Evolutionary conservation across 2,329 filamentous ascomycete species (phyloP).

Genomic region (Xylaria sp.): DNA sequence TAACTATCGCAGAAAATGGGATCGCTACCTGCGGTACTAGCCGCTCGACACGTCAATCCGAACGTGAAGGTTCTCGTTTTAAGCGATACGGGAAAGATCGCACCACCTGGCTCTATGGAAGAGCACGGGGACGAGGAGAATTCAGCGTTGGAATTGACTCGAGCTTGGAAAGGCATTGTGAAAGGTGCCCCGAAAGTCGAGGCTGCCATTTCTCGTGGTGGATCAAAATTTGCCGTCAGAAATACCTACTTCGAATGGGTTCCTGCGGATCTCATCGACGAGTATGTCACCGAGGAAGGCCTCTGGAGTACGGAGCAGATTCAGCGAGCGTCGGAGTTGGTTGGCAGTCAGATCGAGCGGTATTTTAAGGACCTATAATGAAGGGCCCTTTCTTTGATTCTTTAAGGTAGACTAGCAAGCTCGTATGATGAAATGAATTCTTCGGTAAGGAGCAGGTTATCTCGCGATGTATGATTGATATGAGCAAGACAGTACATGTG

Average conservation of each 20-base stretch:
- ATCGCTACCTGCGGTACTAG: slow-evolving; percentile 67
- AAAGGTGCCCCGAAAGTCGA: slow-evolving; percentile 40
- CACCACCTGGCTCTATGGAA: slow-evolving; percentile 55
- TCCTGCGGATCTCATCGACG: slow-evolving; percentile 59
- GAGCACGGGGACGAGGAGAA: slow-evolving; percentile 62
- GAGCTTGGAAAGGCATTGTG: slow-evolving; percentile 55
- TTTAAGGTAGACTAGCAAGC: neutral
- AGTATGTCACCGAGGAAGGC: slow-evolving; percentile 66
- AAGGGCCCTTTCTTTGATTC: neutral
- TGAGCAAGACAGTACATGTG: neutral
- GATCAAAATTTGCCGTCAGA: slow-evolving; percentile 50
- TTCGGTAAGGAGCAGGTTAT: too few relatives aligned
- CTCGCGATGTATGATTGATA: too few relatives aligned
- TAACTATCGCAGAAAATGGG: slow-evolving; percentile 62
- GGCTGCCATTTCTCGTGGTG: slow-evolving; percentile 19
- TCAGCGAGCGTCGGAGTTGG: slow-evolving; percentile 50
- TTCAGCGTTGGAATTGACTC: slow-evolving; percentile 60
- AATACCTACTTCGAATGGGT: slow-evolving; percentile 73
- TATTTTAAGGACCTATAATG: slow-evolving; percentile 57
- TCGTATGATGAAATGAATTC: neutral
- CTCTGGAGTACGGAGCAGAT: slow-evolving; percentile 55
- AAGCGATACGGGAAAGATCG: slow-evolving; percentile 71
- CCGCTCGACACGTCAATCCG: slow-evolving; percentile 61
- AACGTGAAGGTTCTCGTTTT: slow-evolving; percentile 63
- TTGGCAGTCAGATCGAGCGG: slow-evolving; percentile 52